A percentile compares a stretch with the other conserved stretches of the same genome.
These are phyloP conservation scores for Brassica balearica DNA, from an alignment of 441 rosid genomes.

Conservation along the genomic window DNA sequence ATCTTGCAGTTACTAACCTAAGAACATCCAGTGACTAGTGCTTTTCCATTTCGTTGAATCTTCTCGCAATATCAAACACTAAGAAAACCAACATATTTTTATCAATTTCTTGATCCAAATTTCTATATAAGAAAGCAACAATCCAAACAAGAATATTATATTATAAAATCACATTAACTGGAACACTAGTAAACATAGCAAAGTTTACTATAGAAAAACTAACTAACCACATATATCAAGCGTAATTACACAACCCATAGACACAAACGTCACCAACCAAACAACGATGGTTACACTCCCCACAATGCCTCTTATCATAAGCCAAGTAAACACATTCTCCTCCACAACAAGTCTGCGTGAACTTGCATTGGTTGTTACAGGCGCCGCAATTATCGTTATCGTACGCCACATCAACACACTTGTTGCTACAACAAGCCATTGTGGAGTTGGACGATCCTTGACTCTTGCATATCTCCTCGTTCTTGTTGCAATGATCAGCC, in stretches of 20 bases:
- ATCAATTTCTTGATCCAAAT: not conserved
- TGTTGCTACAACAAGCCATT: constrained; percentile 61
- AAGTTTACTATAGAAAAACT: constrained; percentile 15
- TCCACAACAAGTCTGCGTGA: constrained; percentile 51
- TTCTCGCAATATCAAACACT: not conserved
- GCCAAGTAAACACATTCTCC: constrained; percentile 52
- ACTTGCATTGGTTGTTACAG: constrained; percentile 56
- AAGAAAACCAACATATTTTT: not conserved
- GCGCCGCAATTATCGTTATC: constrained; percentile 57
- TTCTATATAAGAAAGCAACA: not conserved
- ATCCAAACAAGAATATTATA: not conserved
- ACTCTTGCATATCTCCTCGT: constrained; percentile 51
- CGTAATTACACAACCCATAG: constrained; percentile 60
- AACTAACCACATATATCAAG: constrained; percentile 33
- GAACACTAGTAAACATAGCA: constrained; percentile 8
- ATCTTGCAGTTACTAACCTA: not conserved
- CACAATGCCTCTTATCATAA: constrained; percentile 64
- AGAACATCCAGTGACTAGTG: not conserved
- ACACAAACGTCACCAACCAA: constrained; percentile 45
- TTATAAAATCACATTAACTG: not conserved
- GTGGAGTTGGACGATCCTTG: constrained; percentile 38
- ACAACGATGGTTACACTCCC: constrained; percentile 56
- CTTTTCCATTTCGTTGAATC: not conserved
- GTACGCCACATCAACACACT: constrained; percentile 49
- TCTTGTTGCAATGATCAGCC: constrained; percentile 60